These are phyloP conservation scores for Alternaria solani DNA, from an alignment of 2,329 filamentous ascomycete genomes.

Conservation along the genomic window DNA sequence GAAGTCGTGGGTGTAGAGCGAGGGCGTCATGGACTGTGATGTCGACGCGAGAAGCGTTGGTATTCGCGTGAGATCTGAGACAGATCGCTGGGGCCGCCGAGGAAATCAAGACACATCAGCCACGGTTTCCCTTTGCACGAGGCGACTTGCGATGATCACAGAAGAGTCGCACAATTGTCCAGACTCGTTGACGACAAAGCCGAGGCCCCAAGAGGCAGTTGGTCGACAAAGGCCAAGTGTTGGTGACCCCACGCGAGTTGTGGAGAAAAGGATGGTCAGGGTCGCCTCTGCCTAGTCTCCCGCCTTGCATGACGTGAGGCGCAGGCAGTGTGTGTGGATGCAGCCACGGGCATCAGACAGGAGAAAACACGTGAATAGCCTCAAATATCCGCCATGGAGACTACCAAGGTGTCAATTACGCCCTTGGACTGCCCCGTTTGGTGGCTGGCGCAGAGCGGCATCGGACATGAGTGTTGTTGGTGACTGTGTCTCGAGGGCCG, in stretches of 20 bases:
- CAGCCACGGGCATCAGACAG: constrained; percentile 7
- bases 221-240: constrained; percentile 16
- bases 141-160: background rate
- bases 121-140: constrained; percentile 4
- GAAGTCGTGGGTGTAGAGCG: constrained; percentile 24
- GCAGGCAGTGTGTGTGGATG: constrained; percentile 7
- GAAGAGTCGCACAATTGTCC: constrained; percentile 3
- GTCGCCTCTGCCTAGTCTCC: constrained; percentile 11
- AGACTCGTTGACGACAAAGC: background rate
- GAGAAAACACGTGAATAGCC: constrained; percentile 33
- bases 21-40: constrained; percentile 42
- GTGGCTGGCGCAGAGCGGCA: constrained; percentile 18
- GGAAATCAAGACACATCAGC: constrained; percentile 27
- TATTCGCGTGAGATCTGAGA: constrained; percentile 27
- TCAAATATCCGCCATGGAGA: constrained; percentile 33
- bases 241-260: constrained; percentile 28
- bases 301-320: constrained; percentile 28
- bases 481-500: constrained; percentile 21
- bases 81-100: constrained; percentile 30
- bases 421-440: constrained; percentile 20
- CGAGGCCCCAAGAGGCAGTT: background rate
- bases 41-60: constrained; percentile 21
- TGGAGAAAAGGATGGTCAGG: constrained; percentile 21
- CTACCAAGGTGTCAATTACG: constrained; percentile 22
- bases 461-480: constrained; percentile 24